A percentile compares a stretch with the other conserved stretches of the same genome.
Conservation (phyloP, 176 grass and related monocot species). For the Chrysopogon serrulatus region DNA sequence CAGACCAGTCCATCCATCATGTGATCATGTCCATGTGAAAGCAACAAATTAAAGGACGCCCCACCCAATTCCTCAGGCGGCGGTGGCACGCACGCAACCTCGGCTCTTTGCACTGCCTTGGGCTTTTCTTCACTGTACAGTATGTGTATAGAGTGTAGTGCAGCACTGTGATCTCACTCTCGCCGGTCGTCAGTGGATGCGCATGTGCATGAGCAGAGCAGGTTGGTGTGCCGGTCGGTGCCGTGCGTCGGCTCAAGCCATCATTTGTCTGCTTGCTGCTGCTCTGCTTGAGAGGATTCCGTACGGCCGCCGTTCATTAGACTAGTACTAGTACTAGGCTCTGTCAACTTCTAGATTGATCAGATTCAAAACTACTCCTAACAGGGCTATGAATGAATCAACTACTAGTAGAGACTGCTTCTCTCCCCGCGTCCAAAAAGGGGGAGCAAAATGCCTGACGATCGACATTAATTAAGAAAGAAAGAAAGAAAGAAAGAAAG, state of each 20-base stretch:
- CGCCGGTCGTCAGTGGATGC: neutral
- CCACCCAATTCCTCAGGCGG: neutral
- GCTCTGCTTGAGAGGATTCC: too few species aligned
- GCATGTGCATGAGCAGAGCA: neutral
- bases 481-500: neutral
- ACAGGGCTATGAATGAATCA: too few species aligned
- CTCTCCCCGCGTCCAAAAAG: neutral
- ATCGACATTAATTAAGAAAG: too few species aligned
- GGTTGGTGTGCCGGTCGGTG: neutral
- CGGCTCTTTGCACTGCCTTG: neutral
- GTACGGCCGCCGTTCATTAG: too few species aligned
- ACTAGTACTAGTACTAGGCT: too few species aligned
- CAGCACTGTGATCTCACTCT: neutral
- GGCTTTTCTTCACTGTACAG: neutral
- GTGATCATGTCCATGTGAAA: constrained; percentile 17
- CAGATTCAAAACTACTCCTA: too few species aligned
- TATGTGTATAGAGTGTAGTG: neutral
- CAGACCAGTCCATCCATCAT: neutral
- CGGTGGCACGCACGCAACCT: neutral
- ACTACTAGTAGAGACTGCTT: too few species aligned
- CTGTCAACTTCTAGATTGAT: too few species aligned
- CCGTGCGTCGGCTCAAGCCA: neutral
- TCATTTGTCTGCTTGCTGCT: too few species aligned
- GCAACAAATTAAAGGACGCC: neutral
- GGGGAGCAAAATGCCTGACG: too few species aligned